These are phyloP conservation scores for Aurifilum marmelostoma DNA, from an alignment of 2,329 filamentous ascomycete species.

Conservation along the genomic window DNA sequence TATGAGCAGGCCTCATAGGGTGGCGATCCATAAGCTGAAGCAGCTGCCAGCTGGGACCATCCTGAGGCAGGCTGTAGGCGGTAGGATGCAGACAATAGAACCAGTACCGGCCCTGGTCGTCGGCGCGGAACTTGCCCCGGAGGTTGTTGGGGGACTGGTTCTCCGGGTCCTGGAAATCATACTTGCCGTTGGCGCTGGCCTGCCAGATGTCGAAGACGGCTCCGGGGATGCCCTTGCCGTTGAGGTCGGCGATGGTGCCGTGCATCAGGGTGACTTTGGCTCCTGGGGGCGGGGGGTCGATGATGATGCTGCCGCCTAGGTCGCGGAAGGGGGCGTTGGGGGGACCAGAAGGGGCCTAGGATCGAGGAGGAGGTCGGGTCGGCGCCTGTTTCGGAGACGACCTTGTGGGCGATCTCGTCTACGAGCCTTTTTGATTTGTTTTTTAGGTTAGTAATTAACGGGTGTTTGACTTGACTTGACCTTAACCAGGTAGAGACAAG, in stretches of 20 bases:
- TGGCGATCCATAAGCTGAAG: conserved; percentile 34
- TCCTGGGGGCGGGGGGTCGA: conserved; percentile 40
- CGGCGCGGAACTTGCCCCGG: conserved; percentile 65
- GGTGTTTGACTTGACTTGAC: too few species aligned
- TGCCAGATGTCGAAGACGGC: conserved; percentile 66
- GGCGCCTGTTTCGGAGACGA: conserved; percentile 41
- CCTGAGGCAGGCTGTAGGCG: conserved; percentile 62
- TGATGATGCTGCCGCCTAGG: conserved; percentile 59
- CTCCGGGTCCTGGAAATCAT: conserved; percentile 65
- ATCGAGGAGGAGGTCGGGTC: conserved; percentile 66
- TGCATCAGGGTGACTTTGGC: conserved; percentile 57
- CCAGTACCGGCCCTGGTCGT: conserved; percentile 62
- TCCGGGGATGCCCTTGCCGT: conserved; percentile 37
- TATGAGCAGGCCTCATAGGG: conserved; percentile 33
- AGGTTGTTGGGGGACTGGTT: conserved; percentile 65
- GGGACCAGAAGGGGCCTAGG: conserved; percentile 69
- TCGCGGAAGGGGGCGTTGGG: conserved; percentile 60
- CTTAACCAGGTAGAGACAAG: too few species aligned
- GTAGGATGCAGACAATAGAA: conserved; percentile 68
- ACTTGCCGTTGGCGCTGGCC: conserved; percentile 60
- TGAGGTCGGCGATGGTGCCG: conserved; percentile 40
- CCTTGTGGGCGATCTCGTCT: conserved; percentile 67
- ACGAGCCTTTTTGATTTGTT: conserved; percentile 44
- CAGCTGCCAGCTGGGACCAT: conserved; percentile 44
- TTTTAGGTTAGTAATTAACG: too few species aligned